Evolutionary conservation across 352 stramenopile species (phyloP), one percentile per base, ranked within the genome.

Genomic region (Pythium vanterpoolii): DNA sequence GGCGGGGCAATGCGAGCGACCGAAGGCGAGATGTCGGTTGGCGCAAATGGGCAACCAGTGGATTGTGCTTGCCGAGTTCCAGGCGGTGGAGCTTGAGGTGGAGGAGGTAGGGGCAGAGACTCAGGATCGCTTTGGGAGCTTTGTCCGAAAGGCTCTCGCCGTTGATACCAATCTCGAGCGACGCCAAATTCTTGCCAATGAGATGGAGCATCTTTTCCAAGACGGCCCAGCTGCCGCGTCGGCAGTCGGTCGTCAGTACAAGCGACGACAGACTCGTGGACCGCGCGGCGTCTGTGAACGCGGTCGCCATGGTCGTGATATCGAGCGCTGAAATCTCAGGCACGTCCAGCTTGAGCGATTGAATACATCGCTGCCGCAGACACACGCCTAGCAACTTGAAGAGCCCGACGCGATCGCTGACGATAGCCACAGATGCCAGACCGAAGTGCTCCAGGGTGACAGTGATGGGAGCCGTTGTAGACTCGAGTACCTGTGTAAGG

Each of bases 121-220:
- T 33, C 0, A 57, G 21, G 21, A 64, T 51, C 8, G 39, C n/a
- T 10, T 43, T 40, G 4, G 40, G 27, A 2, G 28, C 30, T 5
- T 42, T 42, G 3, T 57, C 56, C 0, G 38, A 31, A 5, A 53
- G 39, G 1, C 14, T 13, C 0, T 23, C 47, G 10, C 56, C 56
- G 39, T 64, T 64, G 38, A 64, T 57, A 2, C 36, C 19, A 4
- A 64, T 26, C 21, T 56, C 56, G 6, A 64, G 48, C 0, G 56
- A 49, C 8, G 28, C 16, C 6, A 64, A 14, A 8, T 50, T 36
- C 21, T 23, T 44, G 2, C 56, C 56, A 4, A 64, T 19, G 10
- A 57, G 11, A 18, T 31, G 16, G 18, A 64, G 23, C 11, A 64
- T 31, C 38, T 44, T 47, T 3, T 38, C 28, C 3, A 39, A 10